Percentiles rank a stretch among this genome's conserved stretches.
phyloP scores from a whole-genome alignment of 1,284 basidiomycete genomes.

The Gymnopus androsaceus region DNA sequence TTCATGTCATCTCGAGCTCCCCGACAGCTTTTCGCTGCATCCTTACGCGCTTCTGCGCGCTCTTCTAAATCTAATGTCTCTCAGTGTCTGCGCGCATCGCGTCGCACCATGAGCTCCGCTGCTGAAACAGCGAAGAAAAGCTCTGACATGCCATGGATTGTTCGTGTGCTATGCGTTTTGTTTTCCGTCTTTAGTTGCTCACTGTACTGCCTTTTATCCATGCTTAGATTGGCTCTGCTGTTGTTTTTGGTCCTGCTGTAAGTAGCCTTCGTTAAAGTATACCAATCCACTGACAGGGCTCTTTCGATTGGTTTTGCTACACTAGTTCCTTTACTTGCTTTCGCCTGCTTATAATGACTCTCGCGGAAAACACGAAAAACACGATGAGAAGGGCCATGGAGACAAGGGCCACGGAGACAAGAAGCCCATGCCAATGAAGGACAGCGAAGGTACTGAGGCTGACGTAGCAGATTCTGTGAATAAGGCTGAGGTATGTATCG shows the following conservation, averaged over 20 bases:
- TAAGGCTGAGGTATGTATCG: conserved; percentile 32
- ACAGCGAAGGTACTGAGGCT: conserved; percentile 39
- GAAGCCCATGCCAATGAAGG: conserved; percentile 32
- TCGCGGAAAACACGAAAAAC: conserved; percentile 31
- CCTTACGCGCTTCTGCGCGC: conserved; percentile 20
- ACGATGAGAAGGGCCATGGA: conserved; percentile 21
- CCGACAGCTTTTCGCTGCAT: conserved; percentile 18
- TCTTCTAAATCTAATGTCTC: conserved; percentile 5
- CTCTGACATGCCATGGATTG: conserved; percentile 25
- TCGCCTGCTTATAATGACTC: conserved; percentile 41
- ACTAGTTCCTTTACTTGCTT: conserved; percentile 41
- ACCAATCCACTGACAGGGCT: too few relatives aligned
- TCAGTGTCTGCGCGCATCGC: conserved; percentile 1
- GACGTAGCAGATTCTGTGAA: conserved; percentile 35
- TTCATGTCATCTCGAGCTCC: conserved; percentile 24
- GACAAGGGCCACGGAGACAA: conserved; percentile 19
- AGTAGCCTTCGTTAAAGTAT: conserved; percentile 19
- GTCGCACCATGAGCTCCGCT: conserved; percentile 17
- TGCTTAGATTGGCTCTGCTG: conserved; percentile 36
- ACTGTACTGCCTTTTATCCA: background rate
- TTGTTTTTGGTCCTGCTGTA: conserved; percentile 42
- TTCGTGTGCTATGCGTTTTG: conserved; percentile 11
- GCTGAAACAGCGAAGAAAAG: conserved; percentile 12
- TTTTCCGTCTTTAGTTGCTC: background rate
- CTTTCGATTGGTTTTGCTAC: conserved; percentile 1